Conservation (phyloP, 345 rosid species). For the Microthlaspi erraticum region DNA sequence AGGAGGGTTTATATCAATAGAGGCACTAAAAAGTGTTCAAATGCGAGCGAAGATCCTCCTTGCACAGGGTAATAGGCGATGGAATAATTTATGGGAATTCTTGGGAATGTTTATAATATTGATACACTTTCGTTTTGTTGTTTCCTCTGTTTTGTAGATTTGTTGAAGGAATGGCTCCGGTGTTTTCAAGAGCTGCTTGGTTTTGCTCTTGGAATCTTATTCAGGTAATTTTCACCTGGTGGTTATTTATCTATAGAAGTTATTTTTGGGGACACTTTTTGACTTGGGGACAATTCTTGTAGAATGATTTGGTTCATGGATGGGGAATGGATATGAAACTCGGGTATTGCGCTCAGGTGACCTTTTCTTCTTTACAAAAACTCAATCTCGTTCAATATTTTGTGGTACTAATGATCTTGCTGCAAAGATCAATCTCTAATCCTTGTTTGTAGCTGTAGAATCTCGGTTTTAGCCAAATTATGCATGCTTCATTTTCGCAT, state of each 20-base stretch:
- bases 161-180: constrained; percentile 99
- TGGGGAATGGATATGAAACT: constrained; percentile 99
- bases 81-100: neutral
- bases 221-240: constrained; percentile 58
- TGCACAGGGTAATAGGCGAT: constrained; percentile 74
- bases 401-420: constrained; percentile 2
- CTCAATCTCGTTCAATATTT: neutral
- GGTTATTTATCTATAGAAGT: neutral
- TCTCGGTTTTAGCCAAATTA: neutral
- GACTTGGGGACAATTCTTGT: constrained; percentile 15
- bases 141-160: constrained; percentile 54
- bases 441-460: neutral
- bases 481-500: no score
- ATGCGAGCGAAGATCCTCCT: constrained; percentile 86
- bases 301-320: constrained; percentile 98
- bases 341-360: constrained; percentile 97
- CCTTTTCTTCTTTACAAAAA: neutral
- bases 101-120: neutral
- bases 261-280: constrained; percentile 37
- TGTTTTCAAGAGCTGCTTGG: constrained; percentile 98
- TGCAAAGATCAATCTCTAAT: constrained; percentile 3
- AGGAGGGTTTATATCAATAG: constrained; percentile 41
- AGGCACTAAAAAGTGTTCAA: constrained; percentile 58
- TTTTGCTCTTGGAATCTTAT: constrained; percentile 98
- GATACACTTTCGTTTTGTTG: neutral